A percentile compares a stretch with the other conserved stretches of the same genome.
Evolutionary conservation across 2,329 filamentous ascomycete genomes (phyloP).

Genomic region (Cordyceps cicadae): DNA sequence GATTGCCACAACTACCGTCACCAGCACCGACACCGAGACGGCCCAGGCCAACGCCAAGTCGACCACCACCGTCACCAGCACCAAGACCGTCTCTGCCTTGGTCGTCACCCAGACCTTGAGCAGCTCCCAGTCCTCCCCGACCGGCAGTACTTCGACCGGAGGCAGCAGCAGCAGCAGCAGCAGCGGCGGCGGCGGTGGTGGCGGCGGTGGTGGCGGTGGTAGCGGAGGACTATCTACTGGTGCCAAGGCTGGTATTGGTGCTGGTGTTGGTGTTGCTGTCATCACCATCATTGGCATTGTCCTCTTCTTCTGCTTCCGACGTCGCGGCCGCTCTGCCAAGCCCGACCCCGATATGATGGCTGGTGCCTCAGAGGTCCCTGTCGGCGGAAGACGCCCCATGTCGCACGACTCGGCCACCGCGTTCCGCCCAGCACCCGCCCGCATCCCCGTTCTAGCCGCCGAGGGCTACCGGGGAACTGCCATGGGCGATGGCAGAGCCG

Average conservation of each 20-base stretch:
- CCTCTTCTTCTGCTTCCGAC: conserved; percentile 23
- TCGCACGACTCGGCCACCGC: conserved; percentile 20
- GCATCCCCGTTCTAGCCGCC: conserved; percentile 18
- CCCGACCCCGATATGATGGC: conserved; percentile 31
- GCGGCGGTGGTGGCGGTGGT: neutral
- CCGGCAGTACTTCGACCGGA: neutral
- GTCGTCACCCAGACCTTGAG: conserved; percentile 22
- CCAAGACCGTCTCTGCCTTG: conserved; percentile 17
- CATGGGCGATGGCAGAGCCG: conserved; percentile 30
- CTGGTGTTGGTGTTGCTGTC: conserved; percentile 29
- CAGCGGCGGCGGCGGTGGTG: conserved; percentile 12
- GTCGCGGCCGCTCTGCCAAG: conserved; percentile 23
- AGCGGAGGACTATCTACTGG: conserved; percentile 30
- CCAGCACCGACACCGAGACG: conserved; percentile 26
- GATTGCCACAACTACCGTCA: conserved; percentile 21
- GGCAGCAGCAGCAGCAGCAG: conserved; percentile 11
- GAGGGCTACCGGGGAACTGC: conserved; percentile 34
- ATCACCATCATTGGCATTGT: conserved; percentile 24
- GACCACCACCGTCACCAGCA: conserved; percentile 31
- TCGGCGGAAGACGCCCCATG: conserved; percentile 28
- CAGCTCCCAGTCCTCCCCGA: conserved; percentile 21
- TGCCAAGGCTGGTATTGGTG: conserved; percentile 37
- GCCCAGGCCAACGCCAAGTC: conserved; percentile 27
- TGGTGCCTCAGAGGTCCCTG: conserved; percentile 35
- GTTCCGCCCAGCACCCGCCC: conserved; percentile 20